Evolutionary conservation across 2,329 filamentous ascomycete genomes (phyloP), one percentile per base, ranked within the genome.

Genomic region (Aspergillus novofumigatus): DNA sequence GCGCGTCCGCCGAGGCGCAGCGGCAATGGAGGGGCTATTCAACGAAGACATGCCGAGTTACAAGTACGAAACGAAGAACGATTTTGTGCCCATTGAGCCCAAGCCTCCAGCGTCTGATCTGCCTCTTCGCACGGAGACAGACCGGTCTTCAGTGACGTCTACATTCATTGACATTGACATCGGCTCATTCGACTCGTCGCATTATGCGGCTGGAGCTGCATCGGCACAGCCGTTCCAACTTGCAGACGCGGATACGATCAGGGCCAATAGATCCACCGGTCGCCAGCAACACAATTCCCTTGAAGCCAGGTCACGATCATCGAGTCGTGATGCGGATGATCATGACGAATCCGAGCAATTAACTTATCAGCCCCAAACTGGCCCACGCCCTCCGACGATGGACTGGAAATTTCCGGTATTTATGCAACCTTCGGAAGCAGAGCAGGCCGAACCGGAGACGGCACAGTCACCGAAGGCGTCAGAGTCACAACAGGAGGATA

Each of bases 101-200:
- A 68, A 67, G 63, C 75, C 77, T 48, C 77, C 78, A 25, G 64
- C 68, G 2, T 84, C 83, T 1, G 84, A 86, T 65, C 73, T 86
- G 4, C 82, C 83, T 7, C 76, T 80, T 21, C 73, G 78, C 55
- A 73, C 71, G 1, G 73, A 75, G n/a, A 77, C 75, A 17, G 75
- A 78, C 59, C 73, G 77, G 14, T 79, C 75, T 5, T 80, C 78
- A 0, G 77, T 79, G 45, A 76, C 75, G 3, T 79, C 77, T 3
- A 78, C 77, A 0, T 77, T 78, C 38, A 77, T 80, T 44, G 77
- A 83, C 77, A 84, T 86, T 55, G 83, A 87, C 64, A 76, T 87
- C 41, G 83, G 77, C 17, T 75, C 77, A 8, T 80, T 79, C 58
- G 77, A 80, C 58, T 76, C 76, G 8, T 69, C 74, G 1, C 77